These are phyloP conservation scores for Rhizopus sp. DNA, from an alignment of 371 early-diverging fungal genomes.

Conservation along the genomic window DNA sequence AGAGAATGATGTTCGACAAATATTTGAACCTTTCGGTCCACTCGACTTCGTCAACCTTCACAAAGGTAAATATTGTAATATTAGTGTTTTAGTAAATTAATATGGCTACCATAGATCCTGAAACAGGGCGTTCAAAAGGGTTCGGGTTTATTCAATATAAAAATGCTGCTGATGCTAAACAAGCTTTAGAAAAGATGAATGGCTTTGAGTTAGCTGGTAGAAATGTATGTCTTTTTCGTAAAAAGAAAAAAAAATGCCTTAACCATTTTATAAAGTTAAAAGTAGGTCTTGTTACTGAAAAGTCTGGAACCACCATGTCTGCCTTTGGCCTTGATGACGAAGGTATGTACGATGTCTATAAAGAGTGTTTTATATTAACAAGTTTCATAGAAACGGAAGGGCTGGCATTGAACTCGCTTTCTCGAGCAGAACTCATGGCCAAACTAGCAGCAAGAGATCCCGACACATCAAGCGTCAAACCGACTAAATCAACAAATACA, in stretches of 20 bases:
- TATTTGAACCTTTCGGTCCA: conserved; percentile 89
- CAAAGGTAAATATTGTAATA: conserved; percentile 39
- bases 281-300: conserved; percentile 81
- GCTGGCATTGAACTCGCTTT: conserved; percentile 70
- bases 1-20: conserved; percentile 79
- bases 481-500: not conserved
- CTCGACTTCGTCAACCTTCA: conserved; percentile 84
- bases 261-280: conserved; percentile 58
- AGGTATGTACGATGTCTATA: conserved; percentile 28
- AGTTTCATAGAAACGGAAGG: conserved; percentile 61
- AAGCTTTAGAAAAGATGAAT: conserved; percentile 85
- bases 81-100: conserved; percentile 6
- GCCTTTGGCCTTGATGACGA: conserved; percentile 58
- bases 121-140: conserved; percentile 85
- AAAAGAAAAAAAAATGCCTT: not conserved
- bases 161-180: conserved; percentile 75
- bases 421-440: conserved; percentile 85
- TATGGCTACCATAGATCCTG: conserved; percentile 51
- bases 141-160: conserved; percentile 86
- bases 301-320: conserved; percentile 29
- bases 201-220: conserved; percentile 82
- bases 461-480: conserved; percentile 8
- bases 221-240: conserved; percentile 42
- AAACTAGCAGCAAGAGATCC: conserved; percentile 70
- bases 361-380: not conserved